Conservation (phyloP, 768 basidiomycete genomes). For the Tubosaeta sp. region DNA sequence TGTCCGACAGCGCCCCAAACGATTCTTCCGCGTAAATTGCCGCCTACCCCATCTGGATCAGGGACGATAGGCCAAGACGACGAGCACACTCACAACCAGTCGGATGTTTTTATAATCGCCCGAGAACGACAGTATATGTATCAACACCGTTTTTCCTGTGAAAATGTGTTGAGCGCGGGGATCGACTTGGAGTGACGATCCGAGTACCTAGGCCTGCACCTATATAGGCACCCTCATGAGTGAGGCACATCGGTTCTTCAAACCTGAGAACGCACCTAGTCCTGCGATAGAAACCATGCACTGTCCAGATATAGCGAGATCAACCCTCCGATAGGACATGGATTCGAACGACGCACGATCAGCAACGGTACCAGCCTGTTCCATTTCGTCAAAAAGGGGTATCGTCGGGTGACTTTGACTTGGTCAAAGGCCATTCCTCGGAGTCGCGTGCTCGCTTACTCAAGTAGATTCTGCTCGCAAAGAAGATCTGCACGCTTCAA, state of each 20-base stretch:
- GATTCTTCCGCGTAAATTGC: conserved; percentile 1
- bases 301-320: not conserved
- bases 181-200: not conserved
- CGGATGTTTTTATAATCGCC: not conserved
- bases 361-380: not conserved
- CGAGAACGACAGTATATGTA: not conserved
- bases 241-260: not conserved
- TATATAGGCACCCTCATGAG: not conserved
- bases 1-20: conserved; percentile 4
- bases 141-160: not conserved
- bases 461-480: conserved; percentile 6
- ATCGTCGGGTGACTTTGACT: not conserved
- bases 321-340: not conserved
- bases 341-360: conserved; percentile 2
- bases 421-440: not conserved
- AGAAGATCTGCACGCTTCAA: conserved; percentile 6
- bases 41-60: not conserved
- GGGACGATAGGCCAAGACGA: not conserved
- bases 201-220: conserved; percentile 3
- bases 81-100: not conserved
- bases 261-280: not conserved
- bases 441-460: not conserved
- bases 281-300: not conserved
- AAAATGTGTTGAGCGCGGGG: not conserved
- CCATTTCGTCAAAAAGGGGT: conserved; percentile 1